A percentile compares a stretch with the other conserved stretches of the same genome.
phyloP scores from a whole-genome alignment of 495 filamentous ascomycete genomes.

The Penicillium silybi region DNA sequence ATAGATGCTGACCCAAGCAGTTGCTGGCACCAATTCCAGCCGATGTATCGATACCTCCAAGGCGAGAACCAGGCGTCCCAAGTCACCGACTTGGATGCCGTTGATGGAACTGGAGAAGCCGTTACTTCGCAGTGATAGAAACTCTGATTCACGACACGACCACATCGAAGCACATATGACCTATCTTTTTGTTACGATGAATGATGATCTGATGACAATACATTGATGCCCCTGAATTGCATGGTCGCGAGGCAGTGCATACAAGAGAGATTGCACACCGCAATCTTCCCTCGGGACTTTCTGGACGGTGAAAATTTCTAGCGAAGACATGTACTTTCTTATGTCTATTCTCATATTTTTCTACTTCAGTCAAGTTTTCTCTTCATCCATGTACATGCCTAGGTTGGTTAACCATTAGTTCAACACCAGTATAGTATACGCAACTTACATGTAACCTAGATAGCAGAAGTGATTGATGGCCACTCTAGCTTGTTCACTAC shows the following conservation, averaged over 20 bases:
- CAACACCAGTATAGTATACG: not conserved
- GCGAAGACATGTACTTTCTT: not conserved
- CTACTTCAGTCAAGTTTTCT: not conserved
- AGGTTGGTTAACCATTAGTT: not conserved
- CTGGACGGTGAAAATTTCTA: not conserved
- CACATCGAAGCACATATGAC: not conserved
- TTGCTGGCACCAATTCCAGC: conserved; percentile 71
- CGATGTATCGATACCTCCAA: conserved; percentile 40
- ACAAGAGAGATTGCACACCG: not conserved
- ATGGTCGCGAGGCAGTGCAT: not conserved
- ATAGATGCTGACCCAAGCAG: conserved; percentile 26
- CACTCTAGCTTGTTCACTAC: not conserved
- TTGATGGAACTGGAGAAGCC: conserved; percentile 17
- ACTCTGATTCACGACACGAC: not conserved
- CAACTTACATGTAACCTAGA: not conserved
- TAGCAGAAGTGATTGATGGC: no score
- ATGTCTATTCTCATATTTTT: not conserved
- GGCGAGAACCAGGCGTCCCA: conserved; percentile 30
- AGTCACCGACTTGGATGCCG: conserved; percentile 20
- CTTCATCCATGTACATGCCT: not conserved
- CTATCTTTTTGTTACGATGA: not conserved
- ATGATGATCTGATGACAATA: conserved; percentile 8
- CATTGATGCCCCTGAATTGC: not conserved
- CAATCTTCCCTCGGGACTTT: not conserved
- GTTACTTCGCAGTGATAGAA: conserved; percentile 4